Evolutionary conservation across 1,284 basidiomycete species (phyloP), one percentile per base, ranked within the genome.

Genomic region (Athelia sp.): DNA sequence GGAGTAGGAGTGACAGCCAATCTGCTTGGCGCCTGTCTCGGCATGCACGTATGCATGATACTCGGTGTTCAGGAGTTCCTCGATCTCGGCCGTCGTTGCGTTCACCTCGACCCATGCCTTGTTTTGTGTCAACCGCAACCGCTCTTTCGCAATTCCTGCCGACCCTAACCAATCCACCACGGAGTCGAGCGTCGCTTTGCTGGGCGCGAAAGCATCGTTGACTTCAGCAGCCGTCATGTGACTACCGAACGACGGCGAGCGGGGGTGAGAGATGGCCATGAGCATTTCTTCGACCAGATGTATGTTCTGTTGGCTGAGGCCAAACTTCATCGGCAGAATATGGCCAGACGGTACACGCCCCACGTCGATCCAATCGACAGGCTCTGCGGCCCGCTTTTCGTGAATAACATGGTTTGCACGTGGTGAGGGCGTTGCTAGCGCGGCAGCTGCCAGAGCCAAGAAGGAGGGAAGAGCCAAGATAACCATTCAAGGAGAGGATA

Each of bases 81-180:
- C 76, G 0, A 69, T 69, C 55, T 79, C 74, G 21, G 56, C 62
- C 15, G 72, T 59, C 1, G 71, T 73, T 3, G 71, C 71, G 53
- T 76, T 69, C 34, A 75, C 62, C 19, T 69, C 60, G 23, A 81
- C 58, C 77, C 77, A 79, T 4, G 66, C 72, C 44, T 70, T 72
- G 48, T 70, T 71, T 2, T 54, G 47, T 13, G 66, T 65, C 22
- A 75, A 61, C 14, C 61, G 62, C 34, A 75, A 56, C 14, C 72
- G 64, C 4, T 70, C 62, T 4, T 53, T 52, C n/a, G 63, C 54
- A 40, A 79, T 63, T 2, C 76, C 76, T 15, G 67, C 59, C 21
- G 62, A 64, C 8, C 56, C 52, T 1, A 79, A 62, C 77, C 77
- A 79, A 4, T 61, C 54, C 23, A 61, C 61, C n/a, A 80, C 76